A percentile compares a stretch with the other conserved stretches of the same genome.
These are phyloP conservation scores for Leccinum broughii DNA, from an alignment of 768 basidiomycete genomes.

Conservation along the genomic window DNA sequence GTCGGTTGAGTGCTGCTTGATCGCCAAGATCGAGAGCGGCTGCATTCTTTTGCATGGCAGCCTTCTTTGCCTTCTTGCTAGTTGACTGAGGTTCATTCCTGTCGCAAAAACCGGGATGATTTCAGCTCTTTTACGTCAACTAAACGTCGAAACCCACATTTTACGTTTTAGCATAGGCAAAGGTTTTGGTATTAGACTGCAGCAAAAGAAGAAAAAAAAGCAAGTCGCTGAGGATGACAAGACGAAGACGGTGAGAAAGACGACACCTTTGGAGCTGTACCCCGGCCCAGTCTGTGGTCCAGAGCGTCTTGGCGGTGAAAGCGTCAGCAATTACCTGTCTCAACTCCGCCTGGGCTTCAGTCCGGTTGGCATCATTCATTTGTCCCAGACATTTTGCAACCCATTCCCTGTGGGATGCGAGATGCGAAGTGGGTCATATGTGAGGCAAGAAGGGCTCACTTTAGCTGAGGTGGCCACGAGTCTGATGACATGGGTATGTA, in stretches of 20 bases:
- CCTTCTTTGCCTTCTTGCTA: slow-evolving; percentile 63
- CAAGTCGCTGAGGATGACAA: slow-evolving; percentile 24
- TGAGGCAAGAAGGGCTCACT: slow-evolving; percentile 44
- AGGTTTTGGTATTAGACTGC: slow-evolving; percentile 63
- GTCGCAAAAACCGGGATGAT: neutral
- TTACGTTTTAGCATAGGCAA: slow-evolving; percentile 66
- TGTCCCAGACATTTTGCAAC: slow-evolving; percentile 91
- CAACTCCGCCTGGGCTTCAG: slow-evolving; percentile 89
- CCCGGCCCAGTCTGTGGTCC: slow-evolving; percentile 93
- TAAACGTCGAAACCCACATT: slow-evolving; percentile 44
- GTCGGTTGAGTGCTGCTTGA: slow-evolving; percentile 65
- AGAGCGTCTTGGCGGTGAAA: slow-evolving; percentile 78
- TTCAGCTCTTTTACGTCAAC: slow-evolving; percentile 12
- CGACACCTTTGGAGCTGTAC: slow-evolving; percentile 82
- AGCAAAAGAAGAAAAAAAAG: neutral
- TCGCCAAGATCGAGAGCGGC: slow-evolving; percentile 58
- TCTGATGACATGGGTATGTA: slow-evolving; percentile 61
- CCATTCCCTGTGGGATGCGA: slow-evolving; percentile 70
- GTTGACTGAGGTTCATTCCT: slow-evolving; percentile 45
- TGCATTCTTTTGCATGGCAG: slow-evolving; percentile 42
- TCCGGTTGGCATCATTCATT: slow-evolving; percentile 85
- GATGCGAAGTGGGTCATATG: slow-evolving; percentile 11
- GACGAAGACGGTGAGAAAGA: neutral
- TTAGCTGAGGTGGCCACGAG: slow-evolving; percentile 79
- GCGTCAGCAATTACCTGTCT: slow-evolving; percentile 96